These are phyloP conservation scores for Metschnikowia dekortorum DNA, from an alignment of 805 yeast species.

Conservation along the genomic window DNA sequence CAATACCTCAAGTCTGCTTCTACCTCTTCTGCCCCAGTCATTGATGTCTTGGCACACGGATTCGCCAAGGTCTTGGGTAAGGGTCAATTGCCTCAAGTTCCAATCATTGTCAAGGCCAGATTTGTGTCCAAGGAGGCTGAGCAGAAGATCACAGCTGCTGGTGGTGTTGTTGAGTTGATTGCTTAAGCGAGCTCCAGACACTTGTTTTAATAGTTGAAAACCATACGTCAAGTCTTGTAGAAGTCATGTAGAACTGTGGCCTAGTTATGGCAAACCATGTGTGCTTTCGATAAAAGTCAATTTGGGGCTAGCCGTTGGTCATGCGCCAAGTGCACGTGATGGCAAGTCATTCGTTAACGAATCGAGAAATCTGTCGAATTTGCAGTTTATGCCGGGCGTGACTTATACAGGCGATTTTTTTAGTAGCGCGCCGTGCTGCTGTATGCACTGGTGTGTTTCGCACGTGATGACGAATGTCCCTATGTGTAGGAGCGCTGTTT, in stretches of 20 bases:
- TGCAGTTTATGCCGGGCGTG: too few species aligned
- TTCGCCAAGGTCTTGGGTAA: slow-evolving; percentile 99
- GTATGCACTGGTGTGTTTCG: too few species aligned
- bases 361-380: too few species aligned
- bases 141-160: slow-evolving; percentile 99
- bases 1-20: slow-evolving; percentile 82
- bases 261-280: neutral
- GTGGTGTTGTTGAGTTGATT: slow-evolving; percentile 99
- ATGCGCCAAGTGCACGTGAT: too few species aligned
- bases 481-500: neutral
- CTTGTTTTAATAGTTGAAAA: slow-evolving; percentile 20
- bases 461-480: too few species aligned
- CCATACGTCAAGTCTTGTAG: slow-evolving; percentile 3
- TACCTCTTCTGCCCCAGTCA: slow-evolving; percentile 93
- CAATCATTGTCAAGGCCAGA: slow-evolving; percentile 99
- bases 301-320: too few species aligned
- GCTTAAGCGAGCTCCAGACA: slow-evolving; percentile 55
- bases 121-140: slow-evolving; percentile 98
- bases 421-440: too few species aligned
- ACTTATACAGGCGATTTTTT: too few species aligned
- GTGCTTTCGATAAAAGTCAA: too few species aligned
- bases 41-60: slow-evolving; percentile 98
- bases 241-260: neutral
- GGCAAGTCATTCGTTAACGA: too few species aligned
- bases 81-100: slow-evolving; percentile 97